phyloP scores from a whole-genome alignment of 2,329 filamentous ascomycete species.

The Beauveria pseudobassiana region DNA sequence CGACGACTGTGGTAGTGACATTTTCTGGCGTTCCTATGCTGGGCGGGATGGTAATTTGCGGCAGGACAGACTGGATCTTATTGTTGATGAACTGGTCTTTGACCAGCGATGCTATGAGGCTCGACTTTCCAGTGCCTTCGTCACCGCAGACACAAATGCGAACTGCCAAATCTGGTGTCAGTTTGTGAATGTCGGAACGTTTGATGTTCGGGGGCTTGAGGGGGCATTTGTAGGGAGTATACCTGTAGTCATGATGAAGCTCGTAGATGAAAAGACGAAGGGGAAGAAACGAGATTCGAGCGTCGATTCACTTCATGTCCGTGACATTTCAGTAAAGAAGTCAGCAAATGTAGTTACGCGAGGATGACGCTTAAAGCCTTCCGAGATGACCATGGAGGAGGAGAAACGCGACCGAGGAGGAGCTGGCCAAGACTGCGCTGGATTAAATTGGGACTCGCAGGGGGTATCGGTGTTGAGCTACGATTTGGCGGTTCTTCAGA shows the following conservation, averaged over 20 bases:
- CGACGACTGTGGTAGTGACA: slow-evolving; percentile 94
- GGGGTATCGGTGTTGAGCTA: no score
- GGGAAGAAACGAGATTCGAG: not conserved
- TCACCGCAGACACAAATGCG: slow-evolving; percentile 96
- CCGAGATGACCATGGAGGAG: slow-evolving; percentile 7
- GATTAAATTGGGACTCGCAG: no score
- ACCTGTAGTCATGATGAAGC: slow-evolving; percentile 22
- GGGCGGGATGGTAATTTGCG: slow-evolving; percentile 89
- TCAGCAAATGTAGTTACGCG: not conserved
- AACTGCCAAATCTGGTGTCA: slow-evolving; percentile 39
- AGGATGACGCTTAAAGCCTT: not conserved
- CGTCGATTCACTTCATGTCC: slow-evolving; percentile 1
- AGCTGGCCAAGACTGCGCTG: slow-evolving; percentile 3
- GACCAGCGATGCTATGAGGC: slow-evolving; percentile 88
- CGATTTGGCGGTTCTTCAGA: no score
- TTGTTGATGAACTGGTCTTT: slow-evolving; percentile 94
- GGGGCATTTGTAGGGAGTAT: not conserved
- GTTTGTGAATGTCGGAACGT: not conserved
- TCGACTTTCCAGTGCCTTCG: slow-evolving; percentile 90
- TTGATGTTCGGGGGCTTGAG: not conserved
- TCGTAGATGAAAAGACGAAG: not conserved
- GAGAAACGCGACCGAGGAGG: slow-evolving; percentile 1
- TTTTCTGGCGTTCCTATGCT: slow-evolving; percentile 91
- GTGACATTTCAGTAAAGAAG: not conserved
- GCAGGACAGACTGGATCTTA: slow-evolving; percentile 91